Conservation (phyloP, 2,329 filamentous ascomycete species). For the Penicillium sp. region DNA sequence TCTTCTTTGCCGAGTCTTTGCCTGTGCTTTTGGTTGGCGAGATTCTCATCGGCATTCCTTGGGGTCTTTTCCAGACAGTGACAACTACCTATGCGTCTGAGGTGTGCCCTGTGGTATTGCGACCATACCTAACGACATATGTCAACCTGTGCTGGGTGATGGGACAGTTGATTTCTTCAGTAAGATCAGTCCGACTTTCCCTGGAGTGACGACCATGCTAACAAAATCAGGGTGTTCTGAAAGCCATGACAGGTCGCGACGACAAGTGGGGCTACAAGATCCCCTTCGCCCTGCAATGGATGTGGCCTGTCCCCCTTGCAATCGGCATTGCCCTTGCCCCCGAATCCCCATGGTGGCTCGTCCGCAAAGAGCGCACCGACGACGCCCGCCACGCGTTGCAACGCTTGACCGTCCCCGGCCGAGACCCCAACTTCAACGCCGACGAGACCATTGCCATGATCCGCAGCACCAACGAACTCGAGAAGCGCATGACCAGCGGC, state of each 20-base stretch:
- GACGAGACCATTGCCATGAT: constrained; percentile 21
- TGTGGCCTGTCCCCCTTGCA: constrained; percentile 51
- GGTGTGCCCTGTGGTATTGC: constrained; percentile 12
- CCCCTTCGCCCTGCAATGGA: constrained; percentile 53
- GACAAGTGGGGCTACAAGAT: constrained; percentile 54
- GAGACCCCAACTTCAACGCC: constrained; percentile 68
- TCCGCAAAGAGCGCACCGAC: constrained; percentile 44
- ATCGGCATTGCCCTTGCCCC: constrained; percentile 47
- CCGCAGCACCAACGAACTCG: constrained; percentile 12
- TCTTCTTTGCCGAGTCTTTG: constrained; percentile 58
- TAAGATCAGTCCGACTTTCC: constrained; percentile 32
- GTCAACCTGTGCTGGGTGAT: constrained; percentile 45
- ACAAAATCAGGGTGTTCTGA: constrained; percentile 9
- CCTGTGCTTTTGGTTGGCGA: constrained; percentile 53
- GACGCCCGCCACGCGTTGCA: constrained; percentile 45
- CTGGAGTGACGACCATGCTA: not conserved
- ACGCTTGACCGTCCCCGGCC: constrained; percentile 47
- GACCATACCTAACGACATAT: constrained; percentile 13
- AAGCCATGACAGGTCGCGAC: constrained; percentile 22
- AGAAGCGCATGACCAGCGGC: constrained; percentile 1
- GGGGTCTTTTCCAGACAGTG: constrained; percentile 11
- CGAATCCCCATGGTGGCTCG: constrained; percentile 38
- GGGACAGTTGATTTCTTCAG: constrained; percentile 44
- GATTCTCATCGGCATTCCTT: constrained; percentile 13
- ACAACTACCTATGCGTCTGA: constrained; percentile 13